Base-by-base conservation (phyloP, 1,284 basidiomycete genomes). In the Psilocybe mexicana region DNA sequence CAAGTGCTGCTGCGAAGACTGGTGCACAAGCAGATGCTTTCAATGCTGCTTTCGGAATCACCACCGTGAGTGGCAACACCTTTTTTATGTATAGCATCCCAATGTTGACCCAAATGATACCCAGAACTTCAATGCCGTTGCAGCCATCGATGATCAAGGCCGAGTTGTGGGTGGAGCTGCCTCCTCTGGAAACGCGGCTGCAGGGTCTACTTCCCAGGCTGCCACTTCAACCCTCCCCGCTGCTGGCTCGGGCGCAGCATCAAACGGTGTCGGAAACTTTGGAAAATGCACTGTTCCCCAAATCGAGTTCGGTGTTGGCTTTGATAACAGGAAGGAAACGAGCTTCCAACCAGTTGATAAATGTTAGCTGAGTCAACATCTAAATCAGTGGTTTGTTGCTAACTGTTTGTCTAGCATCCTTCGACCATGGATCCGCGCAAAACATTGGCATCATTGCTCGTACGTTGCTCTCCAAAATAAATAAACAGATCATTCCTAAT, bases 21-120 rank as follows among this genome's bases (percentile, higher is more conserved):
- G 84, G 84, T 59, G 79, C 71, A 18, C 80, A 82, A 63, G 84
- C 84, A n/a, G 83, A 86, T 68, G 76, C 76, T 2, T 86, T 85
- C 76, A 86, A 86, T 70, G 76, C 74, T 18, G 79, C 70, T 24
- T 85, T 85, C 62, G 81, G 80, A 14, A 79, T 82, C 60, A 68
- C 58, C 0, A 80, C 75, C 6, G 76, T 79, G 51, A 52, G 72
- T 65, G 6, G 49, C 10, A n/a, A 6, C 11, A 12, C 6, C 38
- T n/a, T n/a, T 33, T 33, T 25, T 23, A 23, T 54, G 42, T 18
- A 12, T 11, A 6, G 18, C 2, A 6, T 33, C 25, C 18, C 4
- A 24, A 33, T 30, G 2, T 14, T 43, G 33, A 24, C 30, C 14
- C 3, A 25, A 2, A n/a, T 50, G 23, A 25, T 40, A 5, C 35